Conservation (phyloP, 139 green algal species). For the Dunaliella primolecta region DNA sequence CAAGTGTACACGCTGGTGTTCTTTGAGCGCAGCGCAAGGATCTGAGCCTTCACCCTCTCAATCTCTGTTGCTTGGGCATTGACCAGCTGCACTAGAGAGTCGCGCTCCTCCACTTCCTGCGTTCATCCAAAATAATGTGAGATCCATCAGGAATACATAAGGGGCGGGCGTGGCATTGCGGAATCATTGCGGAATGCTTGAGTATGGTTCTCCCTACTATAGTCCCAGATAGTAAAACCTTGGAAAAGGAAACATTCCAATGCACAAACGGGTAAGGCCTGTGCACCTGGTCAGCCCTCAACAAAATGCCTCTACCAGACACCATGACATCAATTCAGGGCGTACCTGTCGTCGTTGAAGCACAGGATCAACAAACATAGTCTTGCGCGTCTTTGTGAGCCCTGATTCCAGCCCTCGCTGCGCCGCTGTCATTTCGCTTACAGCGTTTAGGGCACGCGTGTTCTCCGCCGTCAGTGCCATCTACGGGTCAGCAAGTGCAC, state of each 20-base stretch:
- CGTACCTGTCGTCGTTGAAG: neutral
- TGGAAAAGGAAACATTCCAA: too few species aligned
- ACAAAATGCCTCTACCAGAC: too few species aligned
- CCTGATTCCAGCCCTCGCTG: constrained; percentile 55
- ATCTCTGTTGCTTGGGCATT: constrained; percentile 70
- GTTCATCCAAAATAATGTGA: neutral
- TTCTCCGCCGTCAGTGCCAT: constrained; percentile 61
- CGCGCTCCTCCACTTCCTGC: constrained; percentile 59
- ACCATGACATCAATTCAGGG: neutral
- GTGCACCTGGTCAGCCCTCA: too few species aligned
- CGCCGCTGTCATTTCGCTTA: constrained; percentile 49
- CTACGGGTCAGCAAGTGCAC: too few species aligned
- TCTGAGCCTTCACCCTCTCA: constrained; percentile 60
- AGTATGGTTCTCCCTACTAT: neutral
- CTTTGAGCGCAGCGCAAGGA: constrained; percentile 55
- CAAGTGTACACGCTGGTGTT: constrained; percentile 44
- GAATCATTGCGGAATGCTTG: neutral
- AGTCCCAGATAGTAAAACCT: constrained; percentile 2
- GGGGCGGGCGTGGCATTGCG: neutral
- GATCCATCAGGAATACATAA: neutral
- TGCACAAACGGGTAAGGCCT: too few species aligned
- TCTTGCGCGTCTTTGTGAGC: constrained; percentile 44
- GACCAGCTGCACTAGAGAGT: constrained; percentile 65
- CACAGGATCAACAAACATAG: constrained; percentile 45
- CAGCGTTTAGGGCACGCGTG: constrained; percentile 58